Percentiles rank a stretch among this genome's conserved stretches.
Conservation (phyloP, 495 filamentous ascomycete species). For the Podospora pseudopauciseta region DNA sequence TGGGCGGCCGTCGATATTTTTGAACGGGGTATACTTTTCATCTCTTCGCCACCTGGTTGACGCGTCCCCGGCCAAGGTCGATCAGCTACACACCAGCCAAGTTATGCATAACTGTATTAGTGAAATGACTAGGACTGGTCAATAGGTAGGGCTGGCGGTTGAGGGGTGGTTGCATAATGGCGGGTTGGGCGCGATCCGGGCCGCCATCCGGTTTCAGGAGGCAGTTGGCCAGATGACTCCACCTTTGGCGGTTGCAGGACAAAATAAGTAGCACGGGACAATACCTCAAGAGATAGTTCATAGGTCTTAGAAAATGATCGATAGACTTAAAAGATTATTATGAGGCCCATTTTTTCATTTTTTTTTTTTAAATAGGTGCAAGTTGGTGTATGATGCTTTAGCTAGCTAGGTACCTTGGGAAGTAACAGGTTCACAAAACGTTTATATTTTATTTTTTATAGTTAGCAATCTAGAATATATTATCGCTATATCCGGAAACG, state of each 20-base stretch:
- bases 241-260: neutral
- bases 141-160: neutral
- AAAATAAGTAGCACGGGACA: too few species aligned
- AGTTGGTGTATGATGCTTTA: too few species aligned
- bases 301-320: too few species aligned
- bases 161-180: neutral
- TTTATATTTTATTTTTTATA: too few species aligned
- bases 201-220: neutral
- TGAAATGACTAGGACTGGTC: neutral
- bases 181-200: neutral
- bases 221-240: neutral
- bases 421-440: too few species aligned
- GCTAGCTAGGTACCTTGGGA: too few species aligned
- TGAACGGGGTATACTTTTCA: too few species aligned
- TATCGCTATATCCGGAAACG: slow-evolving; percentile 6
- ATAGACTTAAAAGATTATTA: too few species aligned
- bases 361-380: too few species aligned
- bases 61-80: neutral
- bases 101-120: neutral
- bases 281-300: too few species aligned
- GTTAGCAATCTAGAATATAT: neutral
- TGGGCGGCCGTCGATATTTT: neutral
- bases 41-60: too few species aligned
- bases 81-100: neutral
- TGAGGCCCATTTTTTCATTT: too few species aligned